Conservation (phyloP, 2,329 filamentous ascomycete species). For the Fusarium sulawesiense region DNA sequence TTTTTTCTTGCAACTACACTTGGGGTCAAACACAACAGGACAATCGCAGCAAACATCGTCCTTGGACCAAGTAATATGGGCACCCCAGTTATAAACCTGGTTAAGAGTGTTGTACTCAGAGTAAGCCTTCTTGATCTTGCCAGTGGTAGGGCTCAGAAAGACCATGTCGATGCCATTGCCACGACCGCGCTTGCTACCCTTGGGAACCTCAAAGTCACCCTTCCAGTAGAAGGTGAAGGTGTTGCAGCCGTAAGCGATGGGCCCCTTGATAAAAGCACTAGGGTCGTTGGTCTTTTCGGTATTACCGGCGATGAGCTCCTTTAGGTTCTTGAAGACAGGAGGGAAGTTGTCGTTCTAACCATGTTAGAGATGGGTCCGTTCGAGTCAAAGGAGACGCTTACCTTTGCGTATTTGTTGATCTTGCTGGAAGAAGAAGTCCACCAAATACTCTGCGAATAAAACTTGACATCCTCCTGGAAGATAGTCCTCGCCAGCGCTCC, state of each 20-base stretch:
- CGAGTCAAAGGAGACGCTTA: not conserved
- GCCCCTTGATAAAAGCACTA: slow-evolving; percentile 29
- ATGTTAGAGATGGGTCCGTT: not conserved
- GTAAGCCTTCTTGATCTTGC: slow-evolving; percentile 28
- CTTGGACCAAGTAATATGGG: slow-evolving; percentile 37
- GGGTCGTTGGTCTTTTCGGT: slow-evolving; percentile 21
- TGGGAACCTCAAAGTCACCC: slow-evolving; percentile 30
- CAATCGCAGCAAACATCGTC: slow-evolving; percentile 37
- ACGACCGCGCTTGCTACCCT: slow-evolving; percentile 15
- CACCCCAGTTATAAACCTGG: slow-evolving; percentile 39
- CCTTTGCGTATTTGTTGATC: slow-evolving; percentile 32
- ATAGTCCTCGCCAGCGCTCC: slow-evolving; percentile 19
- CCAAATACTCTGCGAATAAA: slow-evolving; percentile 39
- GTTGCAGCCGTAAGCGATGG: slow-evolving; percentile 40
- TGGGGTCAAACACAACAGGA: slow-evolving; percentile 31
- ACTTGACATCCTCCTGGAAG: slow-evolving; percentile 29
- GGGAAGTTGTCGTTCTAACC: slow-evolving; percentile 34
- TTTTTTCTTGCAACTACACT: slow-evolving; percentile 32
- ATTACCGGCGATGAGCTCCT: slow-evolving; percentile 31
- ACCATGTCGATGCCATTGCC: slow-evolving; percentile 40
- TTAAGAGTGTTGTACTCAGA: slow-evolving; percentile 43
- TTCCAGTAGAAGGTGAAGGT: slow-evolving; percentile 42
- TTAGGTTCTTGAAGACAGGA: slow-evolving; percentile 23
- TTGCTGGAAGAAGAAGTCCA: slow-evolving; percentile 27
- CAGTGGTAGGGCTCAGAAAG: slow-evolving; percentile 25